These are phyloP conservation scores for Cladobotryum protrusum DNA, from an alignment of 2,329 filamentous ascomycete species.

Conservation along the genomic window DNA sequence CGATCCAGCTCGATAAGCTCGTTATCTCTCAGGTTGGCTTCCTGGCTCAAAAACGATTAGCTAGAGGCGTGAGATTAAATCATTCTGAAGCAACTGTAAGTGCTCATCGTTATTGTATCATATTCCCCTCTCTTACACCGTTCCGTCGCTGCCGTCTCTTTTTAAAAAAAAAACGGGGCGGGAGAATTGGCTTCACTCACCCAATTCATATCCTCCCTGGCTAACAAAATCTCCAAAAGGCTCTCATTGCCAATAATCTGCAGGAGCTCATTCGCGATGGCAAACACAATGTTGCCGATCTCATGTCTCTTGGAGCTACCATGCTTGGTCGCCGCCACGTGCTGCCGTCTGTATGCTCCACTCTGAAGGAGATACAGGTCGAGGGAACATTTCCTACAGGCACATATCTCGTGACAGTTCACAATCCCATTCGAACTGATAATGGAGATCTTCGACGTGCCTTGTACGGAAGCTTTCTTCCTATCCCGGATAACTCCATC, in stretches of 20 bases:
- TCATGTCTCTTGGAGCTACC: conserved; percentile 85
- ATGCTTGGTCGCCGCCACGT: conserved; percentile 94
- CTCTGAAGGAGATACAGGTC: conserved; percentile 79
- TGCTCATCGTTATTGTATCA: background rate
- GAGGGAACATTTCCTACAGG: conserved; percentile 89
- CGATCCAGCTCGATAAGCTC: conserved; percentile 82
- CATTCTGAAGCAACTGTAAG: conserved; percentile 78
- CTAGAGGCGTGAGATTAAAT: conserved; percentile 81
- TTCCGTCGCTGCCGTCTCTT: background rate
- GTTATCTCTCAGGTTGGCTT: conserved; percentile 82
- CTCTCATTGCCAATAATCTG: conserved; percentile 78
- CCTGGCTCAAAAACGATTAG: conserved; percentile 80
- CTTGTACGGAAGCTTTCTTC: conserved; percentile 86
- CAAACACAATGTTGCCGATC: conserved; percentile 81
- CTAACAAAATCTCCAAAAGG: conserved; percentile 35
- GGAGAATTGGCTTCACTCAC: too few species aligned
- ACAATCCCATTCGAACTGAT: conserved; percentile 79
- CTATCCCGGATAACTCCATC: conserved; percentile 60
- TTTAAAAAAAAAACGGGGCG: background rate
- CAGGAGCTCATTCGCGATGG: conserved; percentile 98
- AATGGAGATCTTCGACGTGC: conserved; percentile 83
- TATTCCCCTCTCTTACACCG: background rate
- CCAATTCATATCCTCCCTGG: background rate
- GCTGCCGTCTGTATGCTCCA: conserved; percentile 70
- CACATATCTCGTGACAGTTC: conserved; percentile 90